phyloP scores from a whole-genome alignment of 257 asterid species.

The Nemophila menziesii region DNA sequence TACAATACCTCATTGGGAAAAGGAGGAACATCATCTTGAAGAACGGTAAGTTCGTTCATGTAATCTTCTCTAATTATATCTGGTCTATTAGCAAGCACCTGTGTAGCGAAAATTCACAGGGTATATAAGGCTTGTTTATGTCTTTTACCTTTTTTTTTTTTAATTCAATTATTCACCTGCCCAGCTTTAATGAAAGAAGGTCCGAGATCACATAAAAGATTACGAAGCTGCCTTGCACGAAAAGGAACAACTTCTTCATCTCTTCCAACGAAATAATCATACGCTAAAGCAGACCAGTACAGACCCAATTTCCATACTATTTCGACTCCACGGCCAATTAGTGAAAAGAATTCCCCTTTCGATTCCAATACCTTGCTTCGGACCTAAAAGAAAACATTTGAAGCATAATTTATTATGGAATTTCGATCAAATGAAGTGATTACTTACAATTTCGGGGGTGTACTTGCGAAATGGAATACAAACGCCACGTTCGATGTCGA shows the following conservation, averaged over 20 bases:
- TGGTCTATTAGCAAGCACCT: conserved; percentile 99
- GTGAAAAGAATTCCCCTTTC: conserved; percentile 70
- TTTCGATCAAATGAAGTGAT: no score
- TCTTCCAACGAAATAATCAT: conserved; percentile 79
- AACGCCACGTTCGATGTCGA: conserved; percentile 84
- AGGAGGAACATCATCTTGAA: conserved; percentile 98
- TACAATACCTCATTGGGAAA: conserved; percentile 81
- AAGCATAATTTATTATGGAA: no score
- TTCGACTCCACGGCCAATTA: conserved; percentile 83
- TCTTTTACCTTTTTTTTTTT: background rate
- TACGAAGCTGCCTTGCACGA: conserved; percentile 94
- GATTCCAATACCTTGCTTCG: conserved; percentile 84
- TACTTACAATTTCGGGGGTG: conserved; percentile 56
- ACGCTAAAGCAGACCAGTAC: conserved; percentile 74
- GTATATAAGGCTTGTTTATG: background rate
- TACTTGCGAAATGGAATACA: conserved; percentile 87
- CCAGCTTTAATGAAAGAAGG: conserved; percentile 99
- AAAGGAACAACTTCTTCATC: conserved; percentile 98
- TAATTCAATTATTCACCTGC: conserved; percentile 57
- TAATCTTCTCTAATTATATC: conserved; percentile 98
- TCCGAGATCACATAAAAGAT: conserved; percentile 87
- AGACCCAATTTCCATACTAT: conserved; percentile 93
- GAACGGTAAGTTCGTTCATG: conserved; percentile 98
- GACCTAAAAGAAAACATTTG: conserved; percentile 65
- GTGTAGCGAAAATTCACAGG: background rate